A percentile compares a stretch with the other conserved stretches of the same genome.
These are phyloP conservation scores for Clonostachys sp. DNA, from an alignment of 2,329 filamentous ascomycete species.

Conservation along the genomic window DNA sequence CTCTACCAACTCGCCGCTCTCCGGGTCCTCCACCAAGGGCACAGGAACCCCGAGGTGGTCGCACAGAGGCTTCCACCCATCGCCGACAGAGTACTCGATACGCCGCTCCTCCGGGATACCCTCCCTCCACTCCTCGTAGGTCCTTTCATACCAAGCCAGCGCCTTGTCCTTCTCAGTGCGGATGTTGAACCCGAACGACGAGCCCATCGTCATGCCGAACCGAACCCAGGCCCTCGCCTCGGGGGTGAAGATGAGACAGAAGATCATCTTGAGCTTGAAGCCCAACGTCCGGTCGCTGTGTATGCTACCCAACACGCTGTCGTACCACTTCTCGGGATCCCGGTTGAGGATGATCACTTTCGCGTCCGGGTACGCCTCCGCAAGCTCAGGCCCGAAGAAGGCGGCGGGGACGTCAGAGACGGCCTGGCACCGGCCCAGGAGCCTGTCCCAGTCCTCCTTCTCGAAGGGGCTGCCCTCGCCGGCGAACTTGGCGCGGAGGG, in stretches of 20 bases:
- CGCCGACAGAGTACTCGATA: conserved; percentile 21
- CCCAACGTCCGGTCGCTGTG: conserved; percentile 6
- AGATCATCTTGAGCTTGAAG: conserved; percentile 13
- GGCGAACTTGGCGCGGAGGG: conserved; percentile 23
- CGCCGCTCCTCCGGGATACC: conserved; percentile 23
- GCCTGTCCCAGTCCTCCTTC: conserved; percentile 37
- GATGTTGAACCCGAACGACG: conserved; percentile 21
- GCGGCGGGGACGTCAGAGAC: conserved; percentile 52
- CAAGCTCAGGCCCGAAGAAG: conserved; percentile 37
- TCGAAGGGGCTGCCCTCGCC: conserved; percentile 17
- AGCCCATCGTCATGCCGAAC: conserved; percentile 17
- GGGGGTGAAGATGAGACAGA: conserved; percentile 19
- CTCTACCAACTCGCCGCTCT: conserved; percentile 20
- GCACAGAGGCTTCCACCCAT: conserved; percentile 31
- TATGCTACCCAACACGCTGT: conserved; percentile 16
- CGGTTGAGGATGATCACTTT: conserved; percentile 32
- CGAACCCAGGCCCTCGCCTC: conserved; percentile 12
- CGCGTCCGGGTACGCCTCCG: conserved; percentile 24
- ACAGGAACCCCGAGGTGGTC: conserved; percentile 28
- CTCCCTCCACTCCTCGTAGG: conserved; percentile 27
- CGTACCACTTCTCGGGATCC: conserved; percentile 31
- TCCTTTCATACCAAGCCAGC: conserved; percentile 25
- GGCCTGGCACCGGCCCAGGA: conserved; percentile 41
- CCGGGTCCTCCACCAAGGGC: conserved; percentile 21
- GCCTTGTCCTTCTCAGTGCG: conserved; percentile 26